phyloP scores from a whole-genome alignment of 2,329 filamentous ascomycete genomes.

The Verticillium alfalfae region DNA sequence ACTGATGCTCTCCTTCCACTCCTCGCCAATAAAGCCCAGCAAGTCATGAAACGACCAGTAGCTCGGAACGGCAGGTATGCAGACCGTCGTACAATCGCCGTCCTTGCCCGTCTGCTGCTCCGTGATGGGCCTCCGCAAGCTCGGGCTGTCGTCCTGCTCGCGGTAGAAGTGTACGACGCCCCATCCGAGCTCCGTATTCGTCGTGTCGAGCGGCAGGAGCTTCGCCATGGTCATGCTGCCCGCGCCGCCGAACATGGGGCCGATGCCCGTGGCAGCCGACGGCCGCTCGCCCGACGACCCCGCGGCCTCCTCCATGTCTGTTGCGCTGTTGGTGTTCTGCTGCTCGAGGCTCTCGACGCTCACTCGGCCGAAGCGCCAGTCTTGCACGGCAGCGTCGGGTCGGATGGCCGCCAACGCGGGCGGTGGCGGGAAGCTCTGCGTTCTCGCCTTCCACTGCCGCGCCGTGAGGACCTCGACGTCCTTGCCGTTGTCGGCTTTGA shows the following conservation, averaged over 20 bases:
- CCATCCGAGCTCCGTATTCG: slow-evolving; percentile 77
- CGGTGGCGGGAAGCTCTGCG: slow-evolving; percentile 35
- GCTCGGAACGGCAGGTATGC: slow-evolving; percentile 89
- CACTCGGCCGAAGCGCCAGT: slow-evolving; percentile 80
- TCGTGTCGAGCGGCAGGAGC: slow-evolving; percentile 65
- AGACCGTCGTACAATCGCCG: slow-evolving; percentile 80
- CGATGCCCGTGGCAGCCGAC: slow-evolving; percentile 46
- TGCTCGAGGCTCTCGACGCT: slow-evolving; percentile 72
- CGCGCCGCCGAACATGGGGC: slow-evolving; percentile 49
- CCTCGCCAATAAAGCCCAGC: slow-evolving; percentile 83
- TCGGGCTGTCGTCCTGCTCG: slow-evolving; percentile 69
- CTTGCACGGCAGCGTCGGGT: slow-evolving; percentile 46
- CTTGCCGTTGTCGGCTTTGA: slow-evolving; percentile 19
- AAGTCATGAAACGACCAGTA: slow-evolving; percentile 91
- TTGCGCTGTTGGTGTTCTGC: slow-evolving; percentile 17
- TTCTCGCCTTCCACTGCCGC: slow-evolving; percentile 32
- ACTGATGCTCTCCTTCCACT: slow-evolving; percentile 78
- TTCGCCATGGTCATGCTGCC: slow-evolving; percentile 78
- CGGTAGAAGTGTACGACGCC: slow-evolving; percentile 92
- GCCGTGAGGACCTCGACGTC: slow-evolving; percentile 32
- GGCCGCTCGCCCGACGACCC: slow-evolving; percentile 33
- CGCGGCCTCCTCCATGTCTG: slow-evolving; percentile 17
- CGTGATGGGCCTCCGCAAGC: slow-evolving; percentile 30
- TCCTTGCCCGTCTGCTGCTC: slow-evolving; percentile 22
- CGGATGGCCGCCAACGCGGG: slow-evolving; percentile 36